Conservation (phyloP, 1,284 basidiomycete genomes). For the Ceraceosorus guamensis region DNA sequence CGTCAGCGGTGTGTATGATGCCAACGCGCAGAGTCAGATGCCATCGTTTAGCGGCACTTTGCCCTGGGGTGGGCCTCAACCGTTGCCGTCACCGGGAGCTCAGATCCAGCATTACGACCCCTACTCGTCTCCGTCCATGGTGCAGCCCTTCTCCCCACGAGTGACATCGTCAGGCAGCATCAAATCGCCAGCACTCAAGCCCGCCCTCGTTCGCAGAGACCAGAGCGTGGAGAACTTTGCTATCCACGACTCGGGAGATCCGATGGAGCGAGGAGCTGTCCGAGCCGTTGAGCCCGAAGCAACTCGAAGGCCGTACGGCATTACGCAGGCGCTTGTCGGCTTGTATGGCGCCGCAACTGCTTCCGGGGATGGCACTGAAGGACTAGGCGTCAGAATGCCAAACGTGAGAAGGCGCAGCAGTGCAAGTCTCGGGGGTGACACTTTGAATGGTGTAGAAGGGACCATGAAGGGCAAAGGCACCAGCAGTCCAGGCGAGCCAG, state of each 20-base stretch:
- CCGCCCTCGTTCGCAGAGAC: slow-evolving; percentile 11
- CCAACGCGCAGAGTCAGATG: no score
- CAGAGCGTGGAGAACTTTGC: slow-evolving; percentile 12
- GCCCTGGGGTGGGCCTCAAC: neutral
- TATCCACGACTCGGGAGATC: neutral
- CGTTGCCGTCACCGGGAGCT: neutral
- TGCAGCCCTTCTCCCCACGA: slow-evolving; percentile 11
- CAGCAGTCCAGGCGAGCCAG: no score
- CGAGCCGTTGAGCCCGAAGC: slow-evolving; percentile 7
- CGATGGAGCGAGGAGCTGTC: slow-evolving; percentile 9
- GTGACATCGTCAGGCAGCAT: slow-evolving; percentile 7
- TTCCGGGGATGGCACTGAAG: neutral
- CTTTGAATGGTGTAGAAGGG: neutral
- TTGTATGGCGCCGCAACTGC: slow-evolving; percentile 5
- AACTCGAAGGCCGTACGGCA: neutral
- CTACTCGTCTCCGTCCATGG: slow-evolving; percentile 12
- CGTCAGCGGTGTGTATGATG: neutral
- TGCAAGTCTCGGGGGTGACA: neutral
- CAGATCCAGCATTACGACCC: slow-evolving; percentile 14
- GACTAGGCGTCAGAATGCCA: neutral
- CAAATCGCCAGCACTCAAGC: slow-evolving; percentile 13
- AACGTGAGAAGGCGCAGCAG: neutral
- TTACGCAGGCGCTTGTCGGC: slow-evolving; percentile 12
- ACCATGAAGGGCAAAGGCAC: neutral
- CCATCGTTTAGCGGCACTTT: neutral